Evolutionary conservation across 1,284 basidiomycete species (phyloP), one percentile per base, ranked within the genome.

Genomic region (Anthracocystis panici-leucophaei): DNA sequence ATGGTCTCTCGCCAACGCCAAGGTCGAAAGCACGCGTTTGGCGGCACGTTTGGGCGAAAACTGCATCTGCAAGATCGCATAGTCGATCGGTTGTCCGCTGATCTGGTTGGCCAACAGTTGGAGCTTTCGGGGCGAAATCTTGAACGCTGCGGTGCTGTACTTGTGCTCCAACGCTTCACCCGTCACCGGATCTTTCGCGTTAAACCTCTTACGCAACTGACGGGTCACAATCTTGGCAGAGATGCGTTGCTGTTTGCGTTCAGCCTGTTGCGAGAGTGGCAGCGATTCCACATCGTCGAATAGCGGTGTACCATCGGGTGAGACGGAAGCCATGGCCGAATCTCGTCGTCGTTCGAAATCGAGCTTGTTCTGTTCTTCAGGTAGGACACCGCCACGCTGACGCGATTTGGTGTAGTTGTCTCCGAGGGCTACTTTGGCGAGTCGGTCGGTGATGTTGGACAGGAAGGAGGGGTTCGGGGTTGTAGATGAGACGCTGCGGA

Each of bases 11-110:
- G 95, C 95, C 5, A 93, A 89, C 6, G 90, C 91, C 50, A 98
- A 88, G 88, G 95, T 95, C 78, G 91, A 92, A 89, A 94, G 91
- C 63, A 99, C 90, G 70, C 93, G 90, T 49, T 88, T 89, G 63
- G 93, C 91, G 11, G 92, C 93, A 16, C 94, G 89, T 87, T 97
- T 97, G 85, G 95, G 91, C 77, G 91, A 92, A 86, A 97, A 97
- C 84, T 93, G 90, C 92, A 98, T 96, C 84, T 99, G 96, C 56
- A 98, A 87, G 82, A 99, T 95, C 27, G 96, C 95, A 82, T 92
- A 91, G 86, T 97, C 95, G 66, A 85, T 81, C 3, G 82, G 82
- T 53, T 83, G 79, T 2, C 80, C 80, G 10, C 92, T 88, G 77
- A 98, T 93, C 86, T 97, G 93, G 59, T 90, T 88, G 8, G 92